Conservation (phyloP, 176 grass and related monocot genomes). For the Oryza coarctata region DNA sequence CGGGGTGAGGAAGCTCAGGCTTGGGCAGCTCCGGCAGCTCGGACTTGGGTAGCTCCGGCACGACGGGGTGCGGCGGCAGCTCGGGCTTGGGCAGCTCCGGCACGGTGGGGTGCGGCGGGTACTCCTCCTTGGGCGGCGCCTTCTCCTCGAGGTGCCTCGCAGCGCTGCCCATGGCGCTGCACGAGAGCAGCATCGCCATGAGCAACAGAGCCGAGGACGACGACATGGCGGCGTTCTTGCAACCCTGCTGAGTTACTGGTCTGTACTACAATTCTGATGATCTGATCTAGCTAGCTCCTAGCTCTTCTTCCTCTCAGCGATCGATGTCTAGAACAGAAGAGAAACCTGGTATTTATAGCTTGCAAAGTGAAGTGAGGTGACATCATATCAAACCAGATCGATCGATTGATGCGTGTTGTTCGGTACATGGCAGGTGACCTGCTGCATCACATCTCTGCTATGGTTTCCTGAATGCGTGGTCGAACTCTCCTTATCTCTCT, state of each 20-base stretch:
- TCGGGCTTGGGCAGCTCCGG: neutral
- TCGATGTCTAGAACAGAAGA: neutral
- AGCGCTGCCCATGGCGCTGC: conserved; percentile 29
- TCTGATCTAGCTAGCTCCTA: neutral
- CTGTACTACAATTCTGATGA: neutral
- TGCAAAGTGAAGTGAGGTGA: neutral
- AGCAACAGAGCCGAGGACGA: neutral
- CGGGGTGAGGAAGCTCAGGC: neutral
- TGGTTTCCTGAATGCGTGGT: neutral
- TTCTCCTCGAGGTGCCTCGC: conserved; percentile 31
- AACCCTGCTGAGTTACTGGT: neutral
- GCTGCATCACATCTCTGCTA: neutral
- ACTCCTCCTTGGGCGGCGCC: conserved; percentile 19
- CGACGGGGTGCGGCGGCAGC: neutral
- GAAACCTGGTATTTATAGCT: conserved; percentile 3
- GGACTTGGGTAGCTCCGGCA: neutral
- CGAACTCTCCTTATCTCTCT: neutral
- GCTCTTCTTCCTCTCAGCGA: neutral
- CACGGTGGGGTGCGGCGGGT: neutral
- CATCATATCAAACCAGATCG: neutral
- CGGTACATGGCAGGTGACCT: conserved; percentile 10
- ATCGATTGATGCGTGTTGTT: neutral
- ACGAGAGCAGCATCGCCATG: conserved; percentile 27
- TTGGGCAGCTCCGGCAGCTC: neutral
- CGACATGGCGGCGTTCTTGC: conserved; percentile 13